Conservation (phyloP, 2,329 filamentous ascomycete genomes). For the Fusarium penzigii region DNA sequence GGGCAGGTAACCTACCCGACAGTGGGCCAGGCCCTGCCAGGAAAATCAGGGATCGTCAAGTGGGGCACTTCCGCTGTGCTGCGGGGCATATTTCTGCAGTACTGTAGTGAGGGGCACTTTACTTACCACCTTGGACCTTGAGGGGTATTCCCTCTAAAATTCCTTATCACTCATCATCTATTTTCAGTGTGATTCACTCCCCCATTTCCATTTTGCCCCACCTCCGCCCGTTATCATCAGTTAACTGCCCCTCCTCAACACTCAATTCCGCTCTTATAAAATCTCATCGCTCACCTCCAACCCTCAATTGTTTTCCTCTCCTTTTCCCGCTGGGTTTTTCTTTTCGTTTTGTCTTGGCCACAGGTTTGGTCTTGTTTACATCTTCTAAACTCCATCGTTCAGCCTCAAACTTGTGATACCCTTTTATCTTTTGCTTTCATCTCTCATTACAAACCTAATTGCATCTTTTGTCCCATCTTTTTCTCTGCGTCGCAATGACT, state of each 20-base stretch:
- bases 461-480: not conserved
- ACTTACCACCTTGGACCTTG: too few species aligned
- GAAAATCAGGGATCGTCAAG: too few species aligned
- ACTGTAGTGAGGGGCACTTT: conserved; percentile 7
- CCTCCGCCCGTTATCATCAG: conserved; percentile 5
- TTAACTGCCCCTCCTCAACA: not conserved
- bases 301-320: not conserved
- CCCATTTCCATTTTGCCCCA: conserved; percentile 4
- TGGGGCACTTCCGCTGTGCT: conserved; percentile 3
- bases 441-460: not conserved
- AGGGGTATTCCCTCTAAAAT: not conserved
- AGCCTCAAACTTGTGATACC: conserved; percentile 4
- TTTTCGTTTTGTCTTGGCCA: not conserved
- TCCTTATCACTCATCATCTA: not conserved
- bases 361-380: not conserved
- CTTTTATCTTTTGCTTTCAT: not conserved
- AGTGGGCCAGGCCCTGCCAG: too few species aligned
- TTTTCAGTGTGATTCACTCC: too few species aligned
- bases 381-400: not conserved
- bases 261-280: conserved; percentile 5
- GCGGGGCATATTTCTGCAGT: conserved; percentile 15
- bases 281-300: conserved; percentile 10
- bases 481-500: conserved; percentile 36
- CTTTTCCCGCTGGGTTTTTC: conserved; percentile 1
- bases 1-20: too few species aligned